Conservation (phyloP, 1,284 basidiomycete species). For the Trichosporon sp. region DNA sequence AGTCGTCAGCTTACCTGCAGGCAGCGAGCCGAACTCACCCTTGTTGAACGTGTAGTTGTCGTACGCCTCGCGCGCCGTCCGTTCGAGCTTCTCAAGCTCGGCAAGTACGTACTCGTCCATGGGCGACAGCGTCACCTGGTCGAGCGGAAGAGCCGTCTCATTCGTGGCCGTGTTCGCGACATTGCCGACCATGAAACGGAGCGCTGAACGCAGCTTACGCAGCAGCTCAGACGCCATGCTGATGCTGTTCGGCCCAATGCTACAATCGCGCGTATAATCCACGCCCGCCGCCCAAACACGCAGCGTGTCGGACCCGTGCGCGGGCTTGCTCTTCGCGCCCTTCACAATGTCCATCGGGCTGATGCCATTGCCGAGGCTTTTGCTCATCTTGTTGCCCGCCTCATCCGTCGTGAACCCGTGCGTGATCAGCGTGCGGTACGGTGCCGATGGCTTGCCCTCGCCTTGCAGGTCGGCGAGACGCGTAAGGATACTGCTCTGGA, state of each 20-base stretch:
- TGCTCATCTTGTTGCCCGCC: slow-evolving; percentile 95
- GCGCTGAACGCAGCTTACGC: slow-evolving; percentile 81
- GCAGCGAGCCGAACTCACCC: slow-evolving; percentile 54
- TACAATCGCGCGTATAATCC: slow-evolving; percentile 84
- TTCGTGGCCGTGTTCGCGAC: slow-evolving; percentile 51
- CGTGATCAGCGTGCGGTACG: slow-evolving; percentile 80
- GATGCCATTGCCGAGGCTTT: slow-evolving; percentile 87
- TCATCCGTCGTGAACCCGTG: slow-evolving; percentile 97
- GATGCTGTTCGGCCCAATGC: slow-evolving; percentile 75
- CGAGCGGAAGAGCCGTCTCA: slow-evolving; percentile 17
- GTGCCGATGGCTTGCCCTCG: slow-evolving; percentile 45
- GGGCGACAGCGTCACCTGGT: slow-evolving; percentile 26
- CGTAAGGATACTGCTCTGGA: slow-evolving; percentile 91
- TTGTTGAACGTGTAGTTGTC: slow-evolving; percentile 73
- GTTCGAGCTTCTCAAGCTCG: slow-evolving; percentile 70
- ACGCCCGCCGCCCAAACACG: slow-evolving; percentile 89
- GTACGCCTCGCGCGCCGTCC: slow-evolving; percentile 64
- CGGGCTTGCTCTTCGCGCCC: slow-evolving; percentile 71
- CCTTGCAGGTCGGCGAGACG: slow-evolving; percentile 53
- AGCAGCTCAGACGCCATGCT: slow-evolving; percentile 71
- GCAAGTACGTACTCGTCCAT: slow-evolving; percentile 79
- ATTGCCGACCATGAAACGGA: slow-evolving; percentile 86
- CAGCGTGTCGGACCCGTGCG: slow-evolving; percentile 80
- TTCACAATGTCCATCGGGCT: slow-evolving; percentile 76
- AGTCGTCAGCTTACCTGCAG: slow-evolving; percentile 55